Evolutionary conservation across 1,284 basidiomycete genomes (phyloP), one percentile per base, ranked within the genome.

Genomic region (Tilletia indica): DNA sequence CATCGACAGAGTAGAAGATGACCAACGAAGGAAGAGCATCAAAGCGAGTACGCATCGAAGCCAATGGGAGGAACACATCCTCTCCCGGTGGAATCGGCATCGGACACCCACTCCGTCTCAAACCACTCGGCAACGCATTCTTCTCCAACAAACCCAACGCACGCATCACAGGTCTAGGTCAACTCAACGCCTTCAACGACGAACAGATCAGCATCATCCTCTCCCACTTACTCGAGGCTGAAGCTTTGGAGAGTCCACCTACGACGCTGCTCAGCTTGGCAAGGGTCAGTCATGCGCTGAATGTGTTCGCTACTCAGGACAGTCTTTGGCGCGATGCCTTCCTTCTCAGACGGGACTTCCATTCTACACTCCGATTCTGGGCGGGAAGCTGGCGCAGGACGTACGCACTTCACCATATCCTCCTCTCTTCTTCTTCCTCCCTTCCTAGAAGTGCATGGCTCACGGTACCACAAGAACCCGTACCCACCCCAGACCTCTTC

Each of bases 361-460:
- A 75, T 14, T 79, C 76, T n/a, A 69, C 70, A 36, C 73, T 81
- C 64, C 71, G 70, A 45, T 63, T 70, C 2, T 82, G 81, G 81
- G 73, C 71, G n/a, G 81, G 80, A 31, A 81, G 77, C 70, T 82
- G 81, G 81, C 79, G 79, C 64, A 73, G 72, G 25, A 78, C 79
- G 42, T 81, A 74, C 38, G 74, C 70, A 4, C 61, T 73, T 42
- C 68, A 70, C n/a, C 72, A 74, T 58, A 67, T 73, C 0, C 49
- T 16, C 21, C 2, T 36, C 69, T 71, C 19, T 45, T 45, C 42
- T 45, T 5, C 42, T 9, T 14, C 64, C 8, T 48, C 16, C 12
- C 8, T 34, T 21, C 16, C 61, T 0, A 21, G 34, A 39, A 21
- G 9, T 0, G 34, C 31, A 11, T 38, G 75, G 14, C 72, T 74